A percentile compares a stretch with the other conserved stretches of the same genome.
These are phyloP conservation scores for Termitomyces sp. DNA, from an alignment of 1,284 basidiomycete species.

Conservation along the genomic window DNA sequence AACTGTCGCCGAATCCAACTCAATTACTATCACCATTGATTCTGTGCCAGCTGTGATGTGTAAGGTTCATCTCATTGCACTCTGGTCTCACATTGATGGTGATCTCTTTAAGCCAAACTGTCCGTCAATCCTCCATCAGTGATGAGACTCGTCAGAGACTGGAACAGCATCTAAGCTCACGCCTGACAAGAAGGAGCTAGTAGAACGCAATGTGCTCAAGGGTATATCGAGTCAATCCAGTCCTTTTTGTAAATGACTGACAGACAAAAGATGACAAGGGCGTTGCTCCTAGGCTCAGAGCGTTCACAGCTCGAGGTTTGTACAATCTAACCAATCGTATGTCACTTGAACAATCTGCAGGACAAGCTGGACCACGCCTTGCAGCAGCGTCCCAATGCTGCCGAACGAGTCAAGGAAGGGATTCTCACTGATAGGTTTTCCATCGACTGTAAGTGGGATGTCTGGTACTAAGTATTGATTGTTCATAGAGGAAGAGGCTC, in stretches of 20 bases:
- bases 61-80: neutral
- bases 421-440: conserved; percentile 49
- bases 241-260: neutral
- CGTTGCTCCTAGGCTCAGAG: conserved; percentile 66
- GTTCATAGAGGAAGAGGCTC: conserved; percentile 16
- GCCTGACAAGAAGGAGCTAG: conserved; percentile 57
- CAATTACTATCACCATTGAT: conserved; percentile 2
- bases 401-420: conserved; percentile 68
- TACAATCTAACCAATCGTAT: neutral
- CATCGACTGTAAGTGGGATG: neutral
- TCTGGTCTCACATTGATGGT: neutral
- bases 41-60: conserved; percentile 5
- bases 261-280: conserved; percentile 48
- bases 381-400: conserved; percentile 57
- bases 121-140: conserved; percentile 27
- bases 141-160: conserved; percentile 40
- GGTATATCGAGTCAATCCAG: conserved; percentile 30
- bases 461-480: conserved; percentile 2
- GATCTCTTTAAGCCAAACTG: neutral
- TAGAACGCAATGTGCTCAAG: conserved; percentile 75
- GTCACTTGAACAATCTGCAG: conserved; percentile 27
- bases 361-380: conserved; percentile 68
- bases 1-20: neutral
- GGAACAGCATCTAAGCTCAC: conserved; percentile 52
- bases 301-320: conserved; percentile 63